A percentile compares a stretch with the other conserved stretches of the same genome.
phyloP scores from a whole-genome alignment of 1,139 yeast genomes.

The Saccharomyces hybrid region DNA sequence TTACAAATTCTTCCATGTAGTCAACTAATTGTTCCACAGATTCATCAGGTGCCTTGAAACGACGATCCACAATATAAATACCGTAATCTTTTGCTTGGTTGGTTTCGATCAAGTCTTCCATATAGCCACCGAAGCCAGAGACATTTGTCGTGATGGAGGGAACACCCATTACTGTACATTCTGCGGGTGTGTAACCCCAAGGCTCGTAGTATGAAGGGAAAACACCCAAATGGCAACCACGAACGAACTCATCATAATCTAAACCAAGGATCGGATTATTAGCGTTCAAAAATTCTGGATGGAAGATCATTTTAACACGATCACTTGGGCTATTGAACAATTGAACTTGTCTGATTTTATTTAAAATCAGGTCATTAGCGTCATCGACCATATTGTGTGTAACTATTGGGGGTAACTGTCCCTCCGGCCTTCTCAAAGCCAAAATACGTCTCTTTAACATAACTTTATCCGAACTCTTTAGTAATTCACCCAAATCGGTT shows the following conservation, averaged over 20 bases:
- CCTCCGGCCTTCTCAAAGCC: constrained; percentile 75
- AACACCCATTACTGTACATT: constrained; percentile 97
- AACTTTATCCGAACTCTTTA: constrained; percentile 82
- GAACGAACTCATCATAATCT: constrained; percentile 92
- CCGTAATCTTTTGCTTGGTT: constrained; percentile 76
- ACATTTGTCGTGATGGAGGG: constrained; percentile 93
- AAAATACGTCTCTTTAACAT: constrained; percentile 84
- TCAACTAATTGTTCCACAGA: constrained; percentile 82
- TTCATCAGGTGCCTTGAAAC: constrained; percentile 88
- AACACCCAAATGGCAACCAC: constrained; percentile 96
- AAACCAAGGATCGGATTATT: constrained; percentile 87
- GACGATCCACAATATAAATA: constrained; percentile 90
- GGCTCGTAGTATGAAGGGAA: constrained; percentile 98
- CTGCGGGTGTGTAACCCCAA: constrained; percentile 99
- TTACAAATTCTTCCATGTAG: constrained; percentile 80
- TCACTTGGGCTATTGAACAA: constrained; percentile 83
- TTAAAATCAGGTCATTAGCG: constrained; percentile 78
- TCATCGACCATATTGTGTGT: constrained; percentile 97
- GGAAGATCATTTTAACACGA: constrained; percentile 89
- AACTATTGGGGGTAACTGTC: constrained; percentile 84
- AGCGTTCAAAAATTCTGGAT: constrained; percentile 90
- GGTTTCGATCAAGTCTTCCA: constrained; percentile 94
- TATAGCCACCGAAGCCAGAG: constrained; percentile 94
- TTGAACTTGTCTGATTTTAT: constrained; percentile 84
- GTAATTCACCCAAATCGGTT: constrained; percentile 59